Base-by-base conservation (phyloP, 2,329 filamentous ascomycete species). In the Aspergillus neoniger region DNA sequence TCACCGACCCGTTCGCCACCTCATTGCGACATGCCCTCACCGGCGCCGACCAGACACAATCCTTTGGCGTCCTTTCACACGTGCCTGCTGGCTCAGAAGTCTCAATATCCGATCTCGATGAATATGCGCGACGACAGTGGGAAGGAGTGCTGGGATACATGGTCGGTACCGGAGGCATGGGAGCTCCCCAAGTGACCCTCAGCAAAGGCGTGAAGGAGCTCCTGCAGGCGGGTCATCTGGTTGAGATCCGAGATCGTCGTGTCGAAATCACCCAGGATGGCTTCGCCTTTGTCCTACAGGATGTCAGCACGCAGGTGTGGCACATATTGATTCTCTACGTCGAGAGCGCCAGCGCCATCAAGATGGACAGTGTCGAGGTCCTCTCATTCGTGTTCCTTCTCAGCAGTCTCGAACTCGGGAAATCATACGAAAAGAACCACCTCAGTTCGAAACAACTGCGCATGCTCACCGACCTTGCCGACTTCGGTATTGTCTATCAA, bases 221-320 rank as follows among this genome's bases (percentile, higher is more conserved):
- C 44, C 83, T 99, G 51, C 83, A 92, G 67, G 85, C 87, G 1
- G 95, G 95, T 3, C 85, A 89, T 55, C 86, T 98, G 8, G 92
- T 99, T 19, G 88, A 92, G 72, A 77, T 81, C 7, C 76, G 77
- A 38, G 79, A 81, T 48, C 77, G 78, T 23, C 76, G 78, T 57
- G 83, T 92, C 9, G 86, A 86, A 57, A 99, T 99, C 69, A 99
- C 95, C 0, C 89, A 96, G 72, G 88, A 91, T 2, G 95, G 95
- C 7, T 99, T 99, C 74, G 93, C 91, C 0, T 99, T 99, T 71
- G 82, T 99, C 59, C 82, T 99, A 8, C 94, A 98, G 71, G 94
- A 97, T 72, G 89, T 94, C 61, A 98, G 97, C 74, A 92, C 94
- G 0, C 95, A 99, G 76, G 92, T 99, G 38, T 99, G 95, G 95